Evolutionary conservation across 805 yeast species (phyloP).

Genomic region (Starmerella scarabaei): DNA sequence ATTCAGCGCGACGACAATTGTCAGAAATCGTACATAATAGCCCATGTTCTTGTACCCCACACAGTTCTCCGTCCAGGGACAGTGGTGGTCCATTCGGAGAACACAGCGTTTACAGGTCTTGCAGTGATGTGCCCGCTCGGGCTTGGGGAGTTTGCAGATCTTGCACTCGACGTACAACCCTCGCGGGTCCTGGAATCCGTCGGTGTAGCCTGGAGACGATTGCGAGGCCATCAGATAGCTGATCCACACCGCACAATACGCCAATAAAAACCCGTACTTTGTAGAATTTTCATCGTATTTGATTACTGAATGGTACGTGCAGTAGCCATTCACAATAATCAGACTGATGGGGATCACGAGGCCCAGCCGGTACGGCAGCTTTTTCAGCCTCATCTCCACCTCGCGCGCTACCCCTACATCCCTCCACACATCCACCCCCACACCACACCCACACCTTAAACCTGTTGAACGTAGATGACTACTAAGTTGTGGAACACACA

Average conservation of each 20-base stretch:
- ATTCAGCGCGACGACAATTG: conserved; percentile 33
- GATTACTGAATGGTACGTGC: conserved; percentile 10
- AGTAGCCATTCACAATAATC: conserved; percentile 14
- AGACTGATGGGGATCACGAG: conserved; percentile 14
- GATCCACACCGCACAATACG: conserved; percentile 47
- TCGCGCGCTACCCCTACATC: neutral
- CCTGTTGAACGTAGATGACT: too few species aligned
- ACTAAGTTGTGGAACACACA: too few species aligned
- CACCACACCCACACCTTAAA: too few species aligned
- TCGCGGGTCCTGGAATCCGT: conserved; percentile 1
- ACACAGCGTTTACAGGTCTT: conserved; percentile 30
- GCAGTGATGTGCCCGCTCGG: conserved; percentile 36
- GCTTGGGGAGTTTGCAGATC: conserved; percentile 25
- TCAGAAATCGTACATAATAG: conserved; percentile 59
- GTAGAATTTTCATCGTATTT: conserved; percentile 7
- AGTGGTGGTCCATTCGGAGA: conserved; percentile 50
- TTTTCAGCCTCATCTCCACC: conserved; percentile 6
- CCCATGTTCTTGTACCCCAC: conserved; percentile 74
- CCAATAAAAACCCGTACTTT: conserved; percentile 8
- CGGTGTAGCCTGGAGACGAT: conserved; percentile 45
- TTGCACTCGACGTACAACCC: conserved; percentile 16
- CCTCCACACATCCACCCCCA: too few species aligned
- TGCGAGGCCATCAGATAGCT: conserved; percentile 59
- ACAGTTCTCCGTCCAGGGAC: conserved; percentile 88
- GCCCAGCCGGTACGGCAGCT: conserved; percentile 18